Evolutionary conservation across 2,329 filamentous ascomycete genomes (phyloP).

Genomic region (Dothideomycetes sp.): DNA sequence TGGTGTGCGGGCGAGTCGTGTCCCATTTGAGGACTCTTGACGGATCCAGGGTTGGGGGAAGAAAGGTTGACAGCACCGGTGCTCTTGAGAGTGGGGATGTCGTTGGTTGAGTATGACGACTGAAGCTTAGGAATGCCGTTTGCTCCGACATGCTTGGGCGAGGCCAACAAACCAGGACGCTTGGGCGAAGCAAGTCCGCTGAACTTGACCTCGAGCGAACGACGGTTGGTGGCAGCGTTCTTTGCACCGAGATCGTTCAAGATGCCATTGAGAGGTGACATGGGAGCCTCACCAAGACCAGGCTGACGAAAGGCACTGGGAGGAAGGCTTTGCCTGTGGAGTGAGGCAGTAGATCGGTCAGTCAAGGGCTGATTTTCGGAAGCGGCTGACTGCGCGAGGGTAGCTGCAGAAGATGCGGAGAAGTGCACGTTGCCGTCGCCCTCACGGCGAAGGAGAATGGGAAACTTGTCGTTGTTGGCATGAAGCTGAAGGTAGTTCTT

Average conservation of each 20-base stretch:
- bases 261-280: slow-evolving; percentile 31
- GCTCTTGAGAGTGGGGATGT: slow-evolving; percentile 77
- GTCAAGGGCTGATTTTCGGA: slow-evolving; percentile 36
- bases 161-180: slow-evolving; percentile 42
- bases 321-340: slow-evolving; percentile 32
- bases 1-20: slow-evolving; percentile 11
- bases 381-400: slow-evolving; percentile 44
- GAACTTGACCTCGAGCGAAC: slow-evolving; percentile 40
- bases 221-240: slow-evolving; percentile 35
- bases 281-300: slow-evolving; percentile 27
- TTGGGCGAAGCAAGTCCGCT: slow-evolving; percentile 33
- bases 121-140: slow-evolving; percentile 65
- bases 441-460: slow-evolving; percentile 64
- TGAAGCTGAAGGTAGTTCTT: slow-evolving; percentile 63
- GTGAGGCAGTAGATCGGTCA: slow-evolving; percentile 47
- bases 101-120: slow-evolving; percentile 82
- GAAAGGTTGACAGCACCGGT: slow-evolving; percentile 34
- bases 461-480: slow-evolving; percentile 74
- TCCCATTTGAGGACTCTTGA: slow-evolving; percentile 14
- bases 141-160: slow-evolving; percentile 47
- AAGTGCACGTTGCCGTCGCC: slow-evolving; percentile 51
- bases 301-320: slow-evolving; percentile 27
- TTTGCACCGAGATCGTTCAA: slow-evolving; percentile 31
- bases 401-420: slow-evolving; percentile 69
- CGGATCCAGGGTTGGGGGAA: slow-evolving; percentile 31